Percentiles rank a stretch among this genome's conserved stretches.
These are phyloP conservation scores for Plicaturopsis crispa DNA, from an alignment of 768 basidiomycete species.

Conservation along the genomic window DNA sequence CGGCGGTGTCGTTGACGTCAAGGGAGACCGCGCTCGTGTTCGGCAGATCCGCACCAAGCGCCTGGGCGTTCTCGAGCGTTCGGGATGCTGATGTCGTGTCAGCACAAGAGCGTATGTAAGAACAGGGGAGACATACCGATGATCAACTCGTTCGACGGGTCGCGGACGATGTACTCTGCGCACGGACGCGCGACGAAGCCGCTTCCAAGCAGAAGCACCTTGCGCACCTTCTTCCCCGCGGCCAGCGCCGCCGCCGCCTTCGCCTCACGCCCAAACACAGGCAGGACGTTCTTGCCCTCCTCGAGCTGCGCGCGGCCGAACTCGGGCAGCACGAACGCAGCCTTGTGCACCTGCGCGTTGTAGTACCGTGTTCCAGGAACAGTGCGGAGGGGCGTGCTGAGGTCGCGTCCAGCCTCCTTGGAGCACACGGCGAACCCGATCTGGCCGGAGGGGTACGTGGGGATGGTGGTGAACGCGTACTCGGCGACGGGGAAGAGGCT, in stretches of 20 bases:
- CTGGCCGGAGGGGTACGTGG: conserved; percentile 97
- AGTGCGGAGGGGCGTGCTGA: conserved; percentile 67
- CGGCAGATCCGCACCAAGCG: conserved; percentile 60
- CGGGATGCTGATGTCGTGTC: conserved; percentile 60
- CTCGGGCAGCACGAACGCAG: conserved; percentile 89
- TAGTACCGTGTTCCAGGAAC: conserved; percentile 77
- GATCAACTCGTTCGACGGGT: conserved; percentile 76
- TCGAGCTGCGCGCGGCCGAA: conserved; percentile 74
- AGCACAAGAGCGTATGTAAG: conserved; percentile 1
- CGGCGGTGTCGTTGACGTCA: conserved; percentile 65
- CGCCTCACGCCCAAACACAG: conserved; percentile 65
- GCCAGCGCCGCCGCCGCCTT: conserved; percentile 32
- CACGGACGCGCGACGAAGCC: conserved; percentile 96
- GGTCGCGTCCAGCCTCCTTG: conserved; percentile 61
- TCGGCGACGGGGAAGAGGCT: conserved; percentile 74
- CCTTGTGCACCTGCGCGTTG: conserved; percentile 69
- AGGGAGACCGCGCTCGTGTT: conserved; percentile 70
- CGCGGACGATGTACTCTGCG: conserved; percentile 85
- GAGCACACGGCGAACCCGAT: conserved; percentile 93
- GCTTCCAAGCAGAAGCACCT: conserved; percentile 84
- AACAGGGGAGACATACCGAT: conserved; percentile 47
- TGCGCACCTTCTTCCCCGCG: conserved; percentile 44
- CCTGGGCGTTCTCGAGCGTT: conserved; percentile 69
- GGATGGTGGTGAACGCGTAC: conserved; percentile 95
- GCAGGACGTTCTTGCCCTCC: conserved; percentile 63